Conservation (phyloP, 2,329 filamentous ascomycete species). For the Diaporthe capsici region DNA sequence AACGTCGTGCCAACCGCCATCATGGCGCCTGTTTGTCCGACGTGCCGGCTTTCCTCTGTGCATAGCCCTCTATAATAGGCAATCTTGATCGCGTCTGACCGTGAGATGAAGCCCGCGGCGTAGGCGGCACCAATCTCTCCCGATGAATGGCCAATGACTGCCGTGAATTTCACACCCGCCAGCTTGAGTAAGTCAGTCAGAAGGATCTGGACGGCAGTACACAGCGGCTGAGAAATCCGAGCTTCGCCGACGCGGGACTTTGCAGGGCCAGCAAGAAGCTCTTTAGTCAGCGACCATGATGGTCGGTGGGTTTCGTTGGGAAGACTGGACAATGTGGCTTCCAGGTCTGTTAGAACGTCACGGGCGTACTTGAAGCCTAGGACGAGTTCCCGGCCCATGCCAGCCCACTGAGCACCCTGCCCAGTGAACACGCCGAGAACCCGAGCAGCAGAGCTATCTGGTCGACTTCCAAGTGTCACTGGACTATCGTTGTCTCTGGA, state of each 20-base stretch:
- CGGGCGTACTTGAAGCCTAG: conserved; percentile 43
- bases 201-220: conserved; percentile 56
- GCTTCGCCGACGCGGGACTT: too few species aligned
- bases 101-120: conserved; percentile 1
- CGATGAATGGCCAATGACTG: conserved; percentile 49
- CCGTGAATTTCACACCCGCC: conserved; percentile 35
- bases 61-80: too few species aligned
- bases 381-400: conserved; percentile 51
- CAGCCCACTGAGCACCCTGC: conserved; percentile 52
- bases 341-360: too few species aligned
- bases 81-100: too few species aligned
- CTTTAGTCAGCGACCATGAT: too few species aligned
- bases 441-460: too few species aligned
- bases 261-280: too few species aligned
- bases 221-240: conserved; percentile 44
- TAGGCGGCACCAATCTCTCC: conserved; percentile 42
- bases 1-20: not conserved
- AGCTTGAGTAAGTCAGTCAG: conserved; percentile 51
- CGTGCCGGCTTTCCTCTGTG: too few species aligned
- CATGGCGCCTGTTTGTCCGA: conserved; percentile 18
- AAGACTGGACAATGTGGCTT: not conserved
- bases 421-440: conserved; percentile 49
- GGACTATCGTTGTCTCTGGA: not conserved
- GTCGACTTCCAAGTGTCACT: not conserved
- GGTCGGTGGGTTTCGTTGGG: not conserved